phyloP scores from a whole-genome alignment of 2,329 filamentous ascomycete species.

The Claviceps paspali region DNA sequence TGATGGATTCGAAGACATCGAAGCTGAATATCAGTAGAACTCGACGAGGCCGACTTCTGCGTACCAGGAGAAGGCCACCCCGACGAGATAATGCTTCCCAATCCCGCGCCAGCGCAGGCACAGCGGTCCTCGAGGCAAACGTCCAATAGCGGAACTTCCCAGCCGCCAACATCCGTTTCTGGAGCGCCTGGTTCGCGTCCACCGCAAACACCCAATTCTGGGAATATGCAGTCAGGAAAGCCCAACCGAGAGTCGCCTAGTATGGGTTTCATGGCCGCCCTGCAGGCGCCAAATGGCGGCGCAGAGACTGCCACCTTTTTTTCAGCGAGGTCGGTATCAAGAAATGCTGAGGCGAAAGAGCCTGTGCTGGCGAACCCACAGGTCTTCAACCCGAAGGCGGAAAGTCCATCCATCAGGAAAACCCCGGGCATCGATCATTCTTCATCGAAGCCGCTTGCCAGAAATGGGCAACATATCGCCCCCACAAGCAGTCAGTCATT shows the following conservation, averaged over 20 bases:
- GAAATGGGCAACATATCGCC: constrained; percentile 36
- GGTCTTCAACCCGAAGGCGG: constrained; percentile 57
- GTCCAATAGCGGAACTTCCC: constrained; percentile 7
- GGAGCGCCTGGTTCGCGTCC: constrained; percentile 9
- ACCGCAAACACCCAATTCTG: constrained; percentile 21
- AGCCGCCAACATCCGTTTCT: constrained; percentile 8
- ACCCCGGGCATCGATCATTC: constrained; percentile 77
- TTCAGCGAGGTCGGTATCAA: constrained; percentile 6
- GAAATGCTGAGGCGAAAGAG: constrained; percentile 24
- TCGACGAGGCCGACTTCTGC: constrained; percentile 64
- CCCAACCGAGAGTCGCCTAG: constrained; percentile 10
- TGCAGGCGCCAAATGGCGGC: constrained; percentile 25
- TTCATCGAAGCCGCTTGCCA: constrained; percentile 56
- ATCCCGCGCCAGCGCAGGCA: constrained; percentile 10
- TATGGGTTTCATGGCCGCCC: constrained; percentile 22
- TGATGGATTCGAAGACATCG: constrained; percentile 20
- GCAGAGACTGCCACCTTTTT: constrained; percentile 5
- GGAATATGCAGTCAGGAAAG: constrained; percentile 9
- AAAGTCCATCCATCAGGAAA: constrained; percentile 75
- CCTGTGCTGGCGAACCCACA: constrained; percentile 14
- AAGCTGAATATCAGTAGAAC: constrained; percentile 36
- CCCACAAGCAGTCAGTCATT: constrained; percentile 19
- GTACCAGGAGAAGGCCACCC: constrained; percentile 55
- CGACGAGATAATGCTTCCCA: constrained; percentile 54
- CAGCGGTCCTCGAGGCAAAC: constrained; percentile 8